Evolutionary conservation across 345 rosid species (phyloP).

Genomic region (Acer campestre): DNA sequence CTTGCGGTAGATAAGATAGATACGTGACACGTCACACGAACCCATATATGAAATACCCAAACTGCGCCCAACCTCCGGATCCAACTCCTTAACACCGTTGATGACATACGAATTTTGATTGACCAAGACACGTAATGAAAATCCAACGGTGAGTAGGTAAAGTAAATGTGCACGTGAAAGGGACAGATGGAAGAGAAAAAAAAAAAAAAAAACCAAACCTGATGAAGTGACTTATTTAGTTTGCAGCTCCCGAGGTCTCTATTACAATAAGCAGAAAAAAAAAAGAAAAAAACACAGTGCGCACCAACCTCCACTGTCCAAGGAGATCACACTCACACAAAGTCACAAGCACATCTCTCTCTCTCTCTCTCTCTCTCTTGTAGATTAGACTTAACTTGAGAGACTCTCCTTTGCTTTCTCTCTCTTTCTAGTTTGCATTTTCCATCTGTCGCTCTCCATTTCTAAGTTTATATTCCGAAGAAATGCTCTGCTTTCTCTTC

Average conservation of each 20-base stretch:
- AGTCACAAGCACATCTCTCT: no score
- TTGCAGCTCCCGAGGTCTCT: constrained; percentile 45
- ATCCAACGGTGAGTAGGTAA: constrained; percentile 22
- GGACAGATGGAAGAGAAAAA: constrained; percentile 12
- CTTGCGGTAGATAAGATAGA: constrained; percentile 13
- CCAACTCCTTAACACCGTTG: background rate
- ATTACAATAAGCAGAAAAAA: background rate
- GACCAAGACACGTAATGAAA: background rate
- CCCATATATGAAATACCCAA: background rate
- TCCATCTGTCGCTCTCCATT: background rate
- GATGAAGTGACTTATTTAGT: constrained; percentile 49
- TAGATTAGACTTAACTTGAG: background rate
- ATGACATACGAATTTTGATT: background rate
- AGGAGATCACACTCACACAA: constrained; percentile 38
- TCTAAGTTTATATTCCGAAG: background rate
- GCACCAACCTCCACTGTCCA: constrained; percentile 48
- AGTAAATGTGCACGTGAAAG: constrained; percentile 25
- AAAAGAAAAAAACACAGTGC: constrained; percentile 28
- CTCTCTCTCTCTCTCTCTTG: background rate
- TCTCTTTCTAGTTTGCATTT: background rate
- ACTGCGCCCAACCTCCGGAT: background rate
- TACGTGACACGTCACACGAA: background rate
- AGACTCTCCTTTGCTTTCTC: background rate
- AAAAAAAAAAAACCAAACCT: constrained; percentile 24
- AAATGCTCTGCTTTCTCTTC: background rate